Conservation (phyloP, 306 rosid species). For the Prunus dulcis region DNA sequence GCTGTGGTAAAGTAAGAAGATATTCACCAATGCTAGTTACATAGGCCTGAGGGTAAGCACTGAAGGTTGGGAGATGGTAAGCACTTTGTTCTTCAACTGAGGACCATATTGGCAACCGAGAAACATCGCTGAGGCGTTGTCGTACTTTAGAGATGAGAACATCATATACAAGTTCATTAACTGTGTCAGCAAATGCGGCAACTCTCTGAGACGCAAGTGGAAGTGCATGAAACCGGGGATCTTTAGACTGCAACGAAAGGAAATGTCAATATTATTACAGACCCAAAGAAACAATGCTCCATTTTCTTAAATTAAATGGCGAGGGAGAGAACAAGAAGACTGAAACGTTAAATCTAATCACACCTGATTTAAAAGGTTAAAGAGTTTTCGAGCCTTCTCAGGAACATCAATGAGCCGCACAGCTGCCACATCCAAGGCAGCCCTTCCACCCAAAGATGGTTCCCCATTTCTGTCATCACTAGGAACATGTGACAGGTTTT, state of each 20-base stretch:
- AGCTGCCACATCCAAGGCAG: constrained; percentile 91
- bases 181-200: constrained; percentile 84
- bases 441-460: constrained; percentile 73
- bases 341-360: constrained; percentile 3
- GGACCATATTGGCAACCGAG: constrained; percentile 86
- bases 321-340: neutral
- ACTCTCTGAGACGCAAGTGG: constrained; percentile 95
- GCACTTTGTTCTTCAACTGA: constrained; percentile 84
- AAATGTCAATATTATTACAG: neutral
- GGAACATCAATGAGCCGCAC: constrained; percentile 84
- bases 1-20: constrained; percentile 95
- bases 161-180: constrained; percentile 91
- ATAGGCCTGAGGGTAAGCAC: constrained; percentile 88
- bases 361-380: constrained; percentile 90
- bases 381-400: constrained; percentile 85
- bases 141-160: constrained; percentile 98
- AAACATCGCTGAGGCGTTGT: constrained; percentile 85
- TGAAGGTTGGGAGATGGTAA: constrained; percentile 85
- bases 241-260: constrained; percentile 74
- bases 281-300: neutral
- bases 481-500: constrained; percentile 44
- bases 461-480: constrained; percentile 50
- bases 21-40: constrained; percentile 92
- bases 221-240: constrained; percentile 97
- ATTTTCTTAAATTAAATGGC: neutral